Percentiles rank a stretch among this genome's conserved stretches.
These are phyloP conservation scores for Artomyces pyxidatus DNA, from an alignment of 768 basidiomycete species.

Conservation along the genomic window DNA sequence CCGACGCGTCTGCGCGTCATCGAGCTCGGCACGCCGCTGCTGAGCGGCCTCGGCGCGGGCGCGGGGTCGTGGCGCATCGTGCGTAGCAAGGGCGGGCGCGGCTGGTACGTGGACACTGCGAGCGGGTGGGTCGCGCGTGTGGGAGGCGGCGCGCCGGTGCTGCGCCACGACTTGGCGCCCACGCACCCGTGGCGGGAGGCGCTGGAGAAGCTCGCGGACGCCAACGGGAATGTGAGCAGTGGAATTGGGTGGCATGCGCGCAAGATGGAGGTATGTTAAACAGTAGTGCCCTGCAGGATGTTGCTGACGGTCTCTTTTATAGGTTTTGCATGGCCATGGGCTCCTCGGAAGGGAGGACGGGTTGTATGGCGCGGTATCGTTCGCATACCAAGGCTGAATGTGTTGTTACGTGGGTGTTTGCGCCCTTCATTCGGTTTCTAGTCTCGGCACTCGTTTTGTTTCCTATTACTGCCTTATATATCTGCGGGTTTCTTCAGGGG, in stretches of 20 bases:
- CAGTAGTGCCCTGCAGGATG: not conserved
- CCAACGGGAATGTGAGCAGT: constrained; percentile 85
- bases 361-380: constrained; percentile 88
- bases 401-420: not conserved
- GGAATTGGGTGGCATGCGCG: constrained; percentile 93
- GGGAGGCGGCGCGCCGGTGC: constrained; percentile 28
- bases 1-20: constrained; percentile 79
- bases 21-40: constrained; percentile 67
- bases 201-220: constrained; percentile 63
- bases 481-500: no score
- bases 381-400: constrained; percentile 84
- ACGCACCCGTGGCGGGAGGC: constrained; percentile 65
- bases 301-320: constrained; percentile 2
- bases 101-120: constrained; percentile 91
- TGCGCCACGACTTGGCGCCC: constrained; percentile 29
- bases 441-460: no score
- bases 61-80: constrained; percentile 84
- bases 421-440: no score
- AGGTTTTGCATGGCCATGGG: constrained; percentile 76
- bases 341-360: constrained; percentile 92
- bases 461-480: no score
- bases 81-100: constrained; percentile 86
- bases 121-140: constrained; percentile 65
- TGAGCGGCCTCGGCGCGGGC: constrained; percentile 67
- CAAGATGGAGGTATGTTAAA: constrained; percentile 54